Percentiles rank a stretch among this genome's conserved stretches.
These are phyloP conservation scores for Pseudocercospora eumusae DNA, from an alignment of 2,329 filamentous ascomycete genomes.

Conservation along the genomic window DNA sequence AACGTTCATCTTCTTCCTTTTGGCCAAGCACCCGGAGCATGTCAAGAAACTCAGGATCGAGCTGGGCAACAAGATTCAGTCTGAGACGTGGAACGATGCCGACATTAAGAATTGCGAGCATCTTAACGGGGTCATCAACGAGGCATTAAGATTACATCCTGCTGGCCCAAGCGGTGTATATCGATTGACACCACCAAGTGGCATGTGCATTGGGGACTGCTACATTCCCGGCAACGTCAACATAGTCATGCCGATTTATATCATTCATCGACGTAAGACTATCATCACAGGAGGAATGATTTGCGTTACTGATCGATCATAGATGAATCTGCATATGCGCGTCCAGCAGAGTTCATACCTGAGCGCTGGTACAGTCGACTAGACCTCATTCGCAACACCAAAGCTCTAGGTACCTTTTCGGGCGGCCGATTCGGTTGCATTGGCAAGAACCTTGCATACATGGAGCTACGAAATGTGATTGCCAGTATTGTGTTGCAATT, in stretches of 20 bases:
- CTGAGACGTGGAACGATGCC: conserved; percentile 8
- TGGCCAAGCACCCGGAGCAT: conserved; percentile 33
- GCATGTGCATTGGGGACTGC: conserved; percentile 37
- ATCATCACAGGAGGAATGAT: background rate
- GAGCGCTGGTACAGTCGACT: conserved; percentile 43
- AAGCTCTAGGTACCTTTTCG: conserved; percentile 42
- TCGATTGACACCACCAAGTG: conserved; percentile 41
- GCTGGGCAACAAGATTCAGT: conserved; percentile 24
- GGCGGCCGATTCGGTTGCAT: conserved; percentile 42
- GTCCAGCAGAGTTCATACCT: conserved; percentile 38
- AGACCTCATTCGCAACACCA: conserved; percentile 40
- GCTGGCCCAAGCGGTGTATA: conserved; percentile 37
- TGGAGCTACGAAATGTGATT: conserved; percentile 42
- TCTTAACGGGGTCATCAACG: conserved; percentile 43
- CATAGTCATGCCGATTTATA: conserved; percentile 26
- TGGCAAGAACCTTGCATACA: conserved; percentile 42
- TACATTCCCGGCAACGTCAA: conserved; percentile 38
- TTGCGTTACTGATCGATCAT: background rate
- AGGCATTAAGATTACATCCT: conserved; percentile 43
- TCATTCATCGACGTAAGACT: conserved; percentile 30
- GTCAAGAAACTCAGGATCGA: conserved; percentile 37
- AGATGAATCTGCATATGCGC: conserved; percentile 36
- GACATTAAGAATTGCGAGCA: conserved; percentile 26
- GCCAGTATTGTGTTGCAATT: conserved; percentile 40
- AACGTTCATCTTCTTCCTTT: conserved; percentile 43